Evolutionary conservation across 75 land plant genomes (phyloP).

Genomic region (Adiantum capillusveneris): DNA sequence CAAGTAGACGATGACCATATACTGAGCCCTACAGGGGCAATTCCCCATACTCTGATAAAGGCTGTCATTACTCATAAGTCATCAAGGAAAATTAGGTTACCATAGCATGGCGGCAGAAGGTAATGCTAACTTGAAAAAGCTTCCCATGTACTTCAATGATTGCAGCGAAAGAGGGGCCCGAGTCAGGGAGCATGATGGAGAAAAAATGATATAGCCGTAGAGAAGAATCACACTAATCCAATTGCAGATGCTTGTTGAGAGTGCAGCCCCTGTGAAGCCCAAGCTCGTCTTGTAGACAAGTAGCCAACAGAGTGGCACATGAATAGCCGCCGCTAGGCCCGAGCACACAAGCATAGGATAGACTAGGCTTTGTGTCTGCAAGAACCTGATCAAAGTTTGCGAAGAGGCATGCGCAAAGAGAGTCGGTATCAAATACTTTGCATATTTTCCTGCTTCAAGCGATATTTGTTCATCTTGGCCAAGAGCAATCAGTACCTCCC

Average conservation of each 20-base stretch:
- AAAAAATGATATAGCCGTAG: conserved; percentile 38
- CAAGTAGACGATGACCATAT: no score
- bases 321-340: conserved; percentile 6
- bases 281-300: conserved; percentile 16
- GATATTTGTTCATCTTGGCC: conserved; percentile 31
- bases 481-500: conserved; percentile 9
- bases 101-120: conserved; percentile 78
- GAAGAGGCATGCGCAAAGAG: conserved; percentile 27
- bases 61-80: no score
- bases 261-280: conserved; percentile 33
- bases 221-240: conserved; percentile 34
- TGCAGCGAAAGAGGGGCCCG: conserved; percentile 57
- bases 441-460: conserved; percentile 30
- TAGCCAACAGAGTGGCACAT: conserved; percentile 18
- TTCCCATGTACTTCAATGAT: conserved; percentile 39
- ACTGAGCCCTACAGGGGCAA: no score
- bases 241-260: conserved; percentile 30
- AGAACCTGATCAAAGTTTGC: conserved; percentile 28
- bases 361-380: conserved; percentile 37
- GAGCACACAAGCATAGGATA: conserved; percentile 26
- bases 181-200: conserved; percentile 46
- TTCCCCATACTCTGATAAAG: no score
- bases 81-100: conserved; percentile 30
- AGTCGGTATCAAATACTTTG: conserved; percentile 25
- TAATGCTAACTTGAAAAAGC: conserved; percentile 53